Conservation (phyloP, 257 asterid species). For the Paulownia fortunei region DNA sequence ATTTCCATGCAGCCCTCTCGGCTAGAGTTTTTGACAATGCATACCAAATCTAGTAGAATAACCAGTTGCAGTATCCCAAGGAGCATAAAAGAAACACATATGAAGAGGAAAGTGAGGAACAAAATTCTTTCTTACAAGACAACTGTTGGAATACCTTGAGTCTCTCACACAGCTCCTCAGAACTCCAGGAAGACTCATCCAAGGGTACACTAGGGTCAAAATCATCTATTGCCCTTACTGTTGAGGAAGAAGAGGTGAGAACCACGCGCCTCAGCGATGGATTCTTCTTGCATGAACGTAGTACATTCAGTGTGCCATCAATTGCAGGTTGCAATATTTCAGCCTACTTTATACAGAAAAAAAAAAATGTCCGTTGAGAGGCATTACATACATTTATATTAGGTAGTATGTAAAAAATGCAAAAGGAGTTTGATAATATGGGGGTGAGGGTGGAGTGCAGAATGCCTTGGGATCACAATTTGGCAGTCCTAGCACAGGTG, state of each 20-base stretch:
- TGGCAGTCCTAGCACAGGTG: slow-evolving; percentile 73
- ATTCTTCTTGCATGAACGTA: slow-evolving; percentile 80
- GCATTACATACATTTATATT: too few relatives aligned
- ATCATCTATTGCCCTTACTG: slow-evolving; percentile 70
- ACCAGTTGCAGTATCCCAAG: not conserved
- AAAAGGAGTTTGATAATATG: not conserved
- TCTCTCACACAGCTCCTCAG: slow-evolving; percentile 65
- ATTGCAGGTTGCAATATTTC: slow-evolving; percentile 86
- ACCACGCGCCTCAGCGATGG: slow-evolving; percentile 73
- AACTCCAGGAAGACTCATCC: slow-evolving; percentile 91
- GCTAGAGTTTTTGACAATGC: slow-evolving; percentile 82
- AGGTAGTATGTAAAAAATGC: not conserved
- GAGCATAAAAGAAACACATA: too few relatives aligned
- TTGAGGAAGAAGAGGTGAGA: slow-evolving; percentile 90
- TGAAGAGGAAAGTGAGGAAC: too few relatives aligned
- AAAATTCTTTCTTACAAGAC: too few relatives aligned
- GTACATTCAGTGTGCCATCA: slow-evolving; percentile 86
- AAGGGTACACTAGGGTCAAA: slow-evolving; percentile 52
- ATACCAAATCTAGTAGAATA: slow-evolving; percentile 68
- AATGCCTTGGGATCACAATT: slow-evolving; percentile 55
- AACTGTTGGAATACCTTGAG: slow-evolving; percentile 49
- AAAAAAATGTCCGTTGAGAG: too few relatives aligned
- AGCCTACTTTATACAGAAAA: slow-evolving; percentile 36
- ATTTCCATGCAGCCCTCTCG: slow-evolving; percentile 93
- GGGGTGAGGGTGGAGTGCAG: too few relatives aligned